phyloP scores from a whole-genome alignment of 768 basidiomycete species.

The Cyathus striatus region DNA sequence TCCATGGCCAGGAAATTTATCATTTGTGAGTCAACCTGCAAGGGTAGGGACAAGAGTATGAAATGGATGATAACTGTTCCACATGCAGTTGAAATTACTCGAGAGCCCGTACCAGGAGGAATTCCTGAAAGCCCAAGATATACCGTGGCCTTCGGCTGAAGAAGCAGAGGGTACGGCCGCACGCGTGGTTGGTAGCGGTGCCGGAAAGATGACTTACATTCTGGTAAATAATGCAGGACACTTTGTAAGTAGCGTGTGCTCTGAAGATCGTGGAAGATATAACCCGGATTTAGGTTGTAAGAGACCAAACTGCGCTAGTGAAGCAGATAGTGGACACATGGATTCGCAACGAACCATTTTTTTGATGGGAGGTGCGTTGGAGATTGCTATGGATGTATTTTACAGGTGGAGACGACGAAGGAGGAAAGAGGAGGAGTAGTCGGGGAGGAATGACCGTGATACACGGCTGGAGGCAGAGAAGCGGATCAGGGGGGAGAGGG shows the following conservation, averaged over 20 bases:
- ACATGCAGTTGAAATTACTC: conserved; percentile 17
- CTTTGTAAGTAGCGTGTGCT: conserved; percentile 16
- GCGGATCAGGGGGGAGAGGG: too few relatives aligned
- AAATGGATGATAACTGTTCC: not conserved
- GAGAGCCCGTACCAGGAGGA: conserved; percentile 16
- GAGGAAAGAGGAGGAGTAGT: too few relatives aligned
- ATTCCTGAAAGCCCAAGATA: conserved; percentile 18
- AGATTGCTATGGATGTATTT: too few relatives aligned
- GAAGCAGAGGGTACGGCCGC: conserved; percentile 17
- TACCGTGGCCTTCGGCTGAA: conserved; percentile 18
- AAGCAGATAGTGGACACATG: conserved; percentile 15
- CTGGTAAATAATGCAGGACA: conserved; percentile 25
- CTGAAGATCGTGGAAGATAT: not conserved
- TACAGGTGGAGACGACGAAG: too few relatives aligned
- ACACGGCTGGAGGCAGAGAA: too few relatives aligned
- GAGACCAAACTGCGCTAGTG: conserved; percentile 12
- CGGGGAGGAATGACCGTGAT: too few relatives aligned
- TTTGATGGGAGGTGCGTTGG: too few relatives aligned
- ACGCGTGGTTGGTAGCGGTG: conserved; percentile 18
- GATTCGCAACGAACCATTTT: conserved; percentile 8
- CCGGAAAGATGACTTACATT: conserved; percentile 25
- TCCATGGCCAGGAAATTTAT: conserved; percentile 21
- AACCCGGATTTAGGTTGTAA: conserved; percentile 7
- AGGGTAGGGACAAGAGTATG: not conserved
- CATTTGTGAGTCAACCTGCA: conserved; percentile 10